Evolutionary conservation across 176 grass and related monocot genomes (phyloP), one percentile per base, ranked within the genome.

Genomic region (Oryza punctata): DNA sequence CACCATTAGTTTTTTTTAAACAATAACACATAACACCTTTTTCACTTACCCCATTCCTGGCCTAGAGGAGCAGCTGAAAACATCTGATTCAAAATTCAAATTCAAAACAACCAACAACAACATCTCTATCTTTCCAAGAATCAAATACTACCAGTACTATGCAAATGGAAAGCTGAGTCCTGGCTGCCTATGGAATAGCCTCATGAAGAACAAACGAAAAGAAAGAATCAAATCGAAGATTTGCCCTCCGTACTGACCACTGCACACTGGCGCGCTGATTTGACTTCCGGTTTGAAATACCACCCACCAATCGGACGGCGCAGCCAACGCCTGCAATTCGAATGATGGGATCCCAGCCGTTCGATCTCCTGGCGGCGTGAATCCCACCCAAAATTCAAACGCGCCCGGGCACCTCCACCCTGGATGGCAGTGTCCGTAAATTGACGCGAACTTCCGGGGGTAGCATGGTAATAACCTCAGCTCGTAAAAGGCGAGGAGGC

Each of bases 381-480:
- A 18, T 28, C 63, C 49, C 47, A 11, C 27, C 28, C 67, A 46
- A 90, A 90, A 82, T 90, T 90, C 83, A 90, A 90, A 90, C 73
- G 27, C 78, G 65, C 83, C 30, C 65, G 76, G 76, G 69, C 29
- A 12, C 19, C 13, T 25, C 30, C 16, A 32, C 32, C 12, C 0
- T 10, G 13, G 3, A 35, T 82, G 83, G 78, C 67, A 73, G 16
- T 0, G 28, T 0, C 0, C 0, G 70, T 70, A 18, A 85, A 81
- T 75, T 69, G 52, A 0, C 0, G 1, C 2, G 27, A 54, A 29
- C 1, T 0, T 3, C 2, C 10, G 64, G 77, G 88, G 88, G 75
- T 0, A 73, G 0, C 0, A 1, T 0, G 0, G 86, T 65, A 75
- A 81, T 37, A 0, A 38, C 37, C 37, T 52, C 57, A 1, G 0